Evolutionary conservation across 1,139 yeast genomes (phyloP).

Genomic region (Candida albicans): DNA sequence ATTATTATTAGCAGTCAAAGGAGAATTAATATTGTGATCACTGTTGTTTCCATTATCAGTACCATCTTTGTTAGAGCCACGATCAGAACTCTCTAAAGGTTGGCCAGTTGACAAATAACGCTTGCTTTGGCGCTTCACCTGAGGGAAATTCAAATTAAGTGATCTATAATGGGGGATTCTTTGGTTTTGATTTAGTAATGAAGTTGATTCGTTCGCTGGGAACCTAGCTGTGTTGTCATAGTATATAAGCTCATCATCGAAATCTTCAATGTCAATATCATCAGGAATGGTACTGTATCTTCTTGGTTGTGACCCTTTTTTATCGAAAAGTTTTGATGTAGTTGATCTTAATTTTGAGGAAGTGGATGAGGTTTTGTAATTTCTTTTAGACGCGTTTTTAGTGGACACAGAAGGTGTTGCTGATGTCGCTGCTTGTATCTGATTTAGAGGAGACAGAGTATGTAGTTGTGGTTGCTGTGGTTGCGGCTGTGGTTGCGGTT

Average conservation of each 20-base stretch:
- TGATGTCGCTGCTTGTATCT: slow-evolving; percentile 5
- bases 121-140: slow-evolving; percentile 31
- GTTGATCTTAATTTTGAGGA: slow-evolving; percentile 58
- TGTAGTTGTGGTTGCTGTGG: slow-evolving; percentile 3
- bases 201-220: slow-evolving; percentile 31
- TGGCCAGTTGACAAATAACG: slow-evolving; percentile 41
- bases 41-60: slow-evolving; percentile 6
- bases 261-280: slow-evolving; percentile 65
- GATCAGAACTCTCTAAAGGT: slow-evolving; percentile 16
- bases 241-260: slow-evolving; percentile 50
- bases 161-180: slow-evolving; percentile 47
- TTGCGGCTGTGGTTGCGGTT: slow-evolving; percentile 7
- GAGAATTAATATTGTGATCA: too few species aligned
- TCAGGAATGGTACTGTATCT: slow-evolving; percentile 73
- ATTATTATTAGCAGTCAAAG: slow-evolving; percentile 5
- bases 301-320: slow-evolving; percentile 69
- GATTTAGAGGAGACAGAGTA: slow-evolving; percentile 2
- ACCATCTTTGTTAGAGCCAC: slow-evolving; percentile 11
- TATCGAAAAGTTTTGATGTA: slow-evolving; percentile 69
- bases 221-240: slow-evolving; percentile 34
- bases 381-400: slow-evolving; percentile 26
- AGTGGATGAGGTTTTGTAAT: slow-evolving; percentile 29
- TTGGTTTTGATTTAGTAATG: slow-evolving; percentile 32
- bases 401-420: slow-evolving; percentile 23
- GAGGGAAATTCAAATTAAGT: slow-evolving; percentile 36